These are phyloP conservation scores for Tricholoma flavovirens DNA, from an alignment of 768 basidiomycete species.

Conservation along the genomic window DNA sequence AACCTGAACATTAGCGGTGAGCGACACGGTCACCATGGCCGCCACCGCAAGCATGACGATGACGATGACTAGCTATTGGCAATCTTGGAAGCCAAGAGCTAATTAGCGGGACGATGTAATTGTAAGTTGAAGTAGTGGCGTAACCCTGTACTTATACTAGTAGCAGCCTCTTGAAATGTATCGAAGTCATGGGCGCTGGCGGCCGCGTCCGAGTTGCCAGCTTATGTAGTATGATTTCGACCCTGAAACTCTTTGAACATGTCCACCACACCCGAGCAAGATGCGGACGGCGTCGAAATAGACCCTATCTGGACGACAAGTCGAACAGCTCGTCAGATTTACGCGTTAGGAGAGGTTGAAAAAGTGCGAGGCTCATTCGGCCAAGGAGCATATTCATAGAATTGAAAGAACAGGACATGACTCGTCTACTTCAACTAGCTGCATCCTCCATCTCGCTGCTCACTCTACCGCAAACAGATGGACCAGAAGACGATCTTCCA, in stretches of 20 bases:
- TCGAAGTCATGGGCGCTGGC: background rate
- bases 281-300: slow-evolving; percentile 38
- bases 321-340: slow-evolving; percentile 76
- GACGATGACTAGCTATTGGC: slow-evolving; percentile 5
- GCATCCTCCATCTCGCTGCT: slow-evolving; percentile 75
- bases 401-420: slow-evolving; percentile 58
- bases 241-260: slow-evolving; percentile 10
- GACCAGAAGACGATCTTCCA: slow-evolving; percentile 58
- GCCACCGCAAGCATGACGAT: slow-evolving; percentile 27
- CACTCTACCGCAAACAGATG: slow-evolving; percentile 79
- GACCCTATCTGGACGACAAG: slow-evolving; percentile 82
- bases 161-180: slow-evolving; percentile 1
- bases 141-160: background rate
- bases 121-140: no score
- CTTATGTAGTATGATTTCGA: background rate
- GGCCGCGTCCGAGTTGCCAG: no score
- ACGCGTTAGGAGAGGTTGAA: slow-evolving; percentile 74
- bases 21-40: no score
- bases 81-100: no score
- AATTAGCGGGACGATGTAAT: no score
- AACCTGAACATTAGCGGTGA: slow-evolving; percentile 32
- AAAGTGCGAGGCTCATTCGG: slow-evolving; percentile 40
- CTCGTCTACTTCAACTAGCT: slow-evolving; percentile 66
- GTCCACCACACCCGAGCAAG: slow-evolving; percentile 26
- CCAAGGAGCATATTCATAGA: background rate